A percentile compares a stretch with the other conserved stretches of the same genome.
Conservation (phyloP, 164 flowering plant genomes). For the Vitis rotundifolia region DNA sequence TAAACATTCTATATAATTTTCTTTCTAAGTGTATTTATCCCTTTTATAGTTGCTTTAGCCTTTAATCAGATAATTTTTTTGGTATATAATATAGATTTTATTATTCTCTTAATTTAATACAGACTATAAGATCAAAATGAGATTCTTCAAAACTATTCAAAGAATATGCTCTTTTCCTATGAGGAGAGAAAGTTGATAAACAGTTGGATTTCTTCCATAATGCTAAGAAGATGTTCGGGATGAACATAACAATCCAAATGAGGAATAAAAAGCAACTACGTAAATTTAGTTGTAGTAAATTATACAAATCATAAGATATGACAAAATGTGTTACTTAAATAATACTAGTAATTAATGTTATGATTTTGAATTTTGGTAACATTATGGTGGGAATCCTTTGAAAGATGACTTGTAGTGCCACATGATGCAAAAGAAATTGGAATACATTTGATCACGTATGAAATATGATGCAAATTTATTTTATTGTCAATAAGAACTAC, state of each 20-base stretch:
- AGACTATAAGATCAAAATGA: background rate
- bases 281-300: background rate
- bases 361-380: background rate
- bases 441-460: background rate
- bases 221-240: background rate
- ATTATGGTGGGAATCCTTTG: background rate
- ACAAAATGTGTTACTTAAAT: background rate
- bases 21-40: no score
- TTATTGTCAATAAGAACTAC: no score
- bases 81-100: background rate
- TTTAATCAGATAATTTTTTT: no score
- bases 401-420: background rate
- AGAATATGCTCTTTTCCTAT: background rate
- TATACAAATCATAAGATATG: background rate
- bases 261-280: background rate
- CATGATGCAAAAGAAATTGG: background rate
- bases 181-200: background rate
- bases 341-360: no score
- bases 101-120: background rate
- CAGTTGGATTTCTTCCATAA: background rate
- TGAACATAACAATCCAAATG: background rate
- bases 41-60: no score
- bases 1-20: no score
- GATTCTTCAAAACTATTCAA: background rate
- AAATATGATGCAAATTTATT: background rate